Percentiles rank a stretch among this genome's conserved stretches.
Evolutionary conservation across 805 yeast species (phyloP).

Genomic region (Starmerella potacharoeniae): DNA sequence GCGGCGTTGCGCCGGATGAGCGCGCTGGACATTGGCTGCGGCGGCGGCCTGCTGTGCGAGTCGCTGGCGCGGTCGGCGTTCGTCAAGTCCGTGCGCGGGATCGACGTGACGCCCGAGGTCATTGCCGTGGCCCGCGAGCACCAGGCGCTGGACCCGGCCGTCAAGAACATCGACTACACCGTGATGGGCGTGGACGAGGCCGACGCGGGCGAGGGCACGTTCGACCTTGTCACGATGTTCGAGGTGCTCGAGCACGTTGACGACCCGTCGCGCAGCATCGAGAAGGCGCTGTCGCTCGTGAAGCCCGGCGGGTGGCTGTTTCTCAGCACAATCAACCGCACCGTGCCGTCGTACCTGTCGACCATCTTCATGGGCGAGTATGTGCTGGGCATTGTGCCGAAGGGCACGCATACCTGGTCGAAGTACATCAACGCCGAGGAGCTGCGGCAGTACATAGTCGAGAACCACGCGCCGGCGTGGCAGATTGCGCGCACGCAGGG

Average conservation of each 20-base stretch:
- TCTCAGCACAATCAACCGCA: slow-evolving; percentile 85
- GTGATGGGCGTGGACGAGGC: slow-evolving; percentile 53
- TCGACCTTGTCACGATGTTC: slow-evolving; percentile 77
- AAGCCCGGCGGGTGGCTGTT: slow-evolving; percentile 76
- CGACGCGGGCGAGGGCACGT: slow-evolving; percentile 30
- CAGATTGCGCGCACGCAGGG: slow-evolving; percentile 62
- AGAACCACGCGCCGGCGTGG: slow-evolving; percentile 35
- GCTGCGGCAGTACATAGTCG: slow-evolving; percentile 50
- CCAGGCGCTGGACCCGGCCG: slow-evolving; percentile 49
- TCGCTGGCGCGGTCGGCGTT: slow-evolving; percentile 63
- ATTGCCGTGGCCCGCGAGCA: slow-evolving; percentile 69
- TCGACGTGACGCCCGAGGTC: slow-evolving; percentile 79
- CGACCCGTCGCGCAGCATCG: slow-evolving; percentile 61
- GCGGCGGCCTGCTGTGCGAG: slow-evolving; percentile 92
- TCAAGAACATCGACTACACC: slow-evolving; percentile 50
- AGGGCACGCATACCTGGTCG: slow-evolving; percentile 78
- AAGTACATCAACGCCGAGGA: slow-evolving; percentile 77
- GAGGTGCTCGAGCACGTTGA: slow-evolving; percentile 94
- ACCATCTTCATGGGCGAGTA: slow-evolving; percentile 87
- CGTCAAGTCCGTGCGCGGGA: slow-evolving; percentile 57
- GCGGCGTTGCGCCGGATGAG: slow-evolving; percentile 39
- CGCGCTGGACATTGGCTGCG: slow-evolving; percentile 89
- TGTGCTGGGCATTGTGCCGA: slow-evolving; percentile 68
- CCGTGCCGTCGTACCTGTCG: slow-evolving; percentile 76
- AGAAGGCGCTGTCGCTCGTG: slow-evolving; percentile 56